phyloP scores from a whole-genome alignment of 257 asterid genomes.

The Anisodus tanguticus region DNA sequence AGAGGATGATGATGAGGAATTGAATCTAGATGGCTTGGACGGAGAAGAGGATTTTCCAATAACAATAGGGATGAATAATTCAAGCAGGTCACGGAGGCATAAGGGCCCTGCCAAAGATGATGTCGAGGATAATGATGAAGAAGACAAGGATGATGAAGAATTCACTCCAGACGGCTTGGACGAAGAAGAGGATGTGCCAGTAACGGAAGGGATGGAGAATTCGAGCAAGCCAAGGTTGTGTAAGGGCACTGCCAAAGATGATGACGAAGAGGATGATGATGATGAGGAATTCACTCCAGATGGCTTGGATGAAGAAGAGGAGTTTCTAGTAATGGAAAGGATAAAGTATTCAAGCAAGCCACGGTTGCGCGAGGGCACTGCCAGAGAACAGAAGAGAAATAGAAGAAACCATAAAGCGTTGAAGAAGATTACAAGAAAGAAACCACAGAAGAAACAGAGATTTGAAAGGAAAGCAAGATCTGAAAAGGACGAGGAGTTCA shows the following conservation, averaged over 20 bases:
- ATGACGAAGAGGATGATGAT: slow-evolving; percentile 42
- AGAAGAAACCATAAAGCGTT: slow-evolving; percentile 39
- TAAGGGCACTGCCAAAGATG: slow-evolving; percentile 35
- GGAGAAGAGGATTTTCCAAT: slow-evolving; percentile 45
- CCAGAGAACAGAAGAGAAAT: slow-evolving; percentile 34
- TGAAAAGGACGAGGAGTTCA: slow-evolving; percentile 38
- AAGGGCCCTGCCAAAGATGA: slow-evolving; percentile 31
- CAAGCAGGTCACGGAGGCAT: slow-evolving; percentile 27
- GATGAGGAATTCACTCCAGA: slow-evolving; percentile 52
- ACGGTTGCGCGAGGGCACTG: slow-evolving; percentile 26
- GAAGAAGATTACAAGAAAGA: slow-evolving; percentile 43
- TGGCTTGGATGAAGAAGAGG: slow-evolving; percentile 50
- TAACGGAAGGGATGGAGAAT: slow-evolving; percentile 36
- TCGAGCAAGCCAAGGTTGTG: slow-evolving; percentile 34
- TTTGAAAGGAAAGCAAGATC: slow-evolving; percentile 43
- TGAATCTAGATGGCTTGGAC: slow-evolving; percentile 41
- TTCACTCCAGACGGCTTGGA: slow-evolving; percentile 45
- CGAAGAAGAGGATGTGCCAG: slow-evolving; percentile 45
- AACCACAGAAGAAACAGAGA: slow-evolving; percentile 34
- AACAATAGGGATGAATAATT: slow-evolving; percentile 35
- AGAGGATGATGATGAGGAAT: slow-evolving; percentile 46
- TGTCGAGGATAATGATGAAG: slow-evolving; percentile 34
- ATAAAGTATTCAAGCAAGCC: slow-evolving; percentile 33
- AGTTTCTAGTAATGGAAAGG: slow-evolving; percentile 34
- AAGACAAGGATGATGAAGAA: slow-evolving; percentile 47